Evolutionary conservation across 1,284 basidiomycete genomes (phyloP), one percentile per base, ranked within the genome.

Genomic region (Sporisorium iseilematis-ciliati): DNA sequence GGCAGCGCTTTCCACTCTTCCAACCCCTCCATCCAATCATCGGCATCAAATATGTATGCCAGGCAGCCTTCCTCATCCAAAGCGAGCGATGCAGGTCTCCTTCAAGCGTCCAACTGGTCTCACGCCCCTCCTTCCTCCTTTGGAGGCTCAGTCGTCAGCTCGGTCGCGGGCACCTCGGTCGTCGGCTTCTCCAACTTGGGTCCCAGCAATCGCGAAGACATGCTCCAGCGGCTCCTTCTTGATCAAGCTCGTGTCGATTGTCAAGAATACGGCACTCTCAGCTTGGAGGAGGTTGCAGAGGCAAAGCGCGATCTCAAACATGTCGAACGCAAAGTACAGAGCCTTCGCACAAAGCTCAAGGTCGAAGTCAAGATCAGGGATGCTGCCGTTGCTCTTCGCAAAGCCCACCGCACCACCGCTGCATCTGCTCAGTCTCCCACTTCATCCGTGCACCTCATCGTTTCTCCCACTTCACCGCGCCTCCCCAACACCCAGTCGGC

Each of bases 351-450:
- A 42, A 81, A 81, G 54, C 71, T 81, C 57, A 76, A 77, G 40
- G 78, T 81, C 33, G 76, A 80, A 42, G 74, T 65, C 54, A 65
- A 70, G 42, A 78, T 81, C 33, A 61, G 78, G 20, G 79, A 81
- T 46, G 79, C 78, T 20, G 78, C 79, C 35, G 67, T 78, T n/a
- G 77, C 77, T 23, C 61, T 81, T 10, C 75, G 78, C 43, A 77
- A 65, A 33, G 76, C 78, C 51, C 68, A 75, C 54, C 64, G 72
- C 2, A 66, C 65, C 52, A 70, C 75, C 5, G 64, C 73, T 25
- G 64, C 63, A 21, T 49, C 65, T 2, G 35, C 54, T 6, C 57
- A 63, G 14, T 72, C 64, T 7, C 64, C 69, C 51, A 67, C 63
- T 42, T 55, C 64, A 21, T 63, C 65, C 20, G 46, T 54, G 12